Percentiles rank a stretch among this genome's conserved stretches.
Evolutionary conservation across 768 basidiomycete genomes (phyloP).

Genomic region (Pleurotus sapidus): DNA sequence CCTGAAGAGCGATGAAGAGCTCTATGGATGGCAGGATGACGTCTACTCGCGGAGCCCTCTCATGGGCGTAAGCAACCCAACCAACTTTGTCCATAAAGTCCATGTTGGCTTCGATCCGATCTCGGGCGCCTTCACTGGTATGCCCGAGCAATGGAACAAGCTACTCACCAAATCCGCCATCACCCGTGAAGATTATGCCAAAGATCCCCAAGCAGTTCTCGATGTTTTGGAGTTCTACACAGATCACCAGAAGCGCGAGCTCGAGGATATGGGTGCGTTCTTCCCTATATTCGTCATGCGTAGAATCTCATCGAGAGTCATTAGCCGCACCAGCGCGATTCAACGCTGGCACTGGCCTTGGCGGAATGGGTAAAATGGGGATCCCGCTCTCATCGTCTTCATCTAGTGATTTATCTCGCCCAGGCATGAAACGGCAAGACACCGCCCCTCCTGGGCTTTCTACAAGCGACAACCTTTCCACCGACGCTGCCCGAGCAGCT

Average conservation of each 20-base stretch:
- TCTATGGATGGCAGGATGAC: conserved; percentile 99
- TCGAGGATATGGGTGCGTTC: conserved; percentile 51
- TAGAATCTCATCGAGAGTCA: conserved; percentile 5
- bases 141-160: conserved; percentile 97
- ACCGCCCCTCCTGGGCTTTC: conserved; percentile 34
- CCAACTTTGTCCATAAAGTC: conserved; percentile 98
- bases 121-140: conserved; percentile 92
- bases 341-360: conserved; percentile 89
- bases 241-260: conserved; percentile 93
- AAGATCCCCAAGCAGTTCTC: conserved; percentile 94
- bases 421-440: conserved; percentile 34
- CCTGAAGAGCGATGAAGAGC: conserved; percentile 90
- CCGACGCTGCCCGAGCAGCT: conserved; percentile 57
- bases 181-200: conserved; percentile 96
- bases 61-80: conserved; percentile 92
- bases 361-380: conserved; percentile 55
- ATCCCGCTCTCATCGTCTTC: conserved; percentile 22
- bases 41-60: conserved; percentile 89
- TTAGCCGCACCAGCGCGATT: conserved; percentile 73
- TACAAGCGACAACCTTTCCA: conserved; percentile 36
- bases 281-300: conserved; percentile 20
- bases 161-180: conserved; percentile 97
- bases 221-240: conserved; percentile 99
- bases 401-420: conserved; percentile 19
- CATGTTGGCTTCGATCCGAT: conserved; percentile 97